Base-by-base conservation (phyloP, 371 early-diverging fungal genomes). In the Blastocladiella emersonii region DNA sequence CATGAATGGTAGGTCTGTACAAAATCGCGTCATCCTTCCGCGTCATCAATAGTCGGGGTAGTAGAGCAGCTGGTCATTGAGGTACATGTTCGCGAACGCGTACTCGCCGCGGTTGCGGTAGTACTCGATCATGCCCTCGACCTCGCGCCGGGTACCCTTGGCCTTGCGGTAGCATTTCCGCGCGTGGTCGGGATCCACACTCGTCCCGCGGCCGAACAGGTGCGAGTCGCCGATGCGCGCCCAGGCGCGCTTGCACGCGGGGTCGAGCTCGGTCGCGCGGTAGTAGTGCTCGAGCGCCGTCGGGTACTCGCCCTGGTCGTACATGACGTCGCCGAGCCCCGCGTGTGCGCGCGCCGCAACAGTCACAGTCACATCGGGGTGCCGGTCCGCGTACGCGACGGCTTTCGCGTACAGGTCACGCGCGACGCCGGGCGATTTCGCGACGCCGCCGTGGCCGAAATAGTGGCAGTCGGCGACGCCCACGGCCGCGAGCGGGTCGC, bases 381-480 rank as follows among this genome's bases (percentile, higher is more conserved):
- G n/a, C 19, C 19, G 19, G 10, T 5, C 17, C 19, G 45, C 5
- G 5, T 37, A 13, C 39, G 39, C 7, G 39, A 37, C 39, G 3
- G 53, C 53, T 8, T 23, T 15, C 30, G 13, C 27, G 53, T 51
- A 51, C 30, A 51, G 27, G 53, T 51, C 53, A 30, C 53, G 53
- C 30, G 53, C 53, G 23, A 51, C 30, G 2, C 53, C 53, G 13
- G 30, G 53, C 32, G 27, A 30, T 13, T 30, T 25, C 1, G 59
- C 32, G 10, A 17, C 17, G 30, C 41, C 41, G n/a, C 41, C 59
- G 36, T 41, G 43, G 15, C 59, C 59, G 6, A 59, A 59, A 10
- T 41, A 59, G 43, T 59, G 37, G 37, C 59, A 59, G 59, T 59
- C 59, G 41, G 37, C 59, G 7, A 59, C 25, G 17, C 59, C 59